These are phyloP conservation scores for Schizophyllum commune DNA, from an alignment of 1,284 basidiomycete species.

Conservation along the genomic window DNA sequence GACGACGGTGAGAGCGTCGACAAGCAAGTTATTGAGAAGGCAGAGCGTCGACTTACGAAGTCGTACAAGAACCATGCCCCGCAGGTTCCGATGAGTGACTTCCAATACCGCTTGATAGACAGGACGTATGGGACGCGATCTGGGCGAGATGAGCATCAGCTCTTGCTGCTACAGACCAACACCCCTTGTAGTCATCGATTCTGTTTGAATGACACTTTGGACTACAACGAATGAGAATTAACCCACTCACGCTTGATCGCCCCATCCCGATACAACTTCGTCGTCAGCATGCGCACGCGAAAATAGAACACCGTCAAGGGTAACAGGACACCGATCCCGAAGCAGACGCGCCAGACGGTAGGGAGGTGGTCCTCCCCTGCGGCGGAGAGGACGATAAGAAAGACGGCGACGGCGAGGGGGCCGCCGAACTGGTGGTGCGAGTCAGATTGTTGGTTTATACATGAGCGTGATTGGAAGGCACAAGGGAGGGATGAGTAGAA, in stretches of 20 bases:
- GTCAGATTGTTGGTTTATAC: not conserved
- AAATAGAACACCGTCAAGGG: constrained; percentile 59
- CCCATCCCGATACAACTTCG: constrained; percentile 55
- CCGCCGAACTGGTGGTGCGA: constrained; percentile 36
- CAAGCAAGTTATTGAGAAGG: too few relatives aligned
- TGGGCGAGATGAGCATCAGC: constrained; percentile 14
- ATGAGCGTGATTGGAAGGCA: not conserved
- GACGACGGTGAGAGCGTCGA: not conserved
- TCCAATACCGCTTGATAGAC: constrained; percentile 64
- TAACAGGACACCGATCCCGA: constrained; percentile 61
- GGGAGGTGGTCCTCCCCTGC: constrained; percentile 57
- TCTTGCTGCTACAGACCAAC: too few relatives aligned
- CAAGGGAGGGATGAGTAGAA: not conserved
- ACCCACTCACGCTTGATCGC: constrained; percentile 56
- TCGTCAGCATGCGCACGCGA: constrained; percentile 65
- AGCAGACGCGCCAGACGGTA: constrained; percentile 73
- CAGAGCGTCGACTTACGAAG: constrained; percentile 33
- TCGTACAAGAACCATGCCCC: constrained; percentile 77
- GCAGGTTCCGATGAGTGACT: constrained; percentile 56
- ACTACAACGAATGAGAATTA: too few relatives aligned
- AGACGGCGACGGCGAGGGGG: constrained; percentile 63
- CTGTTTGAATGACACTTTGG: too few relatives aligned
- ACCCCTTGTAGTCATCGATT: too few relatives aligned
- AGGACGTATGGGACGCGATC: constrained; percentile 57
- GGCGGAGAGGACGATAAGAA: constrained; percentile 64